A percentile compares a stretch with the other conserved stretches of the same genome.
Conservation (phyloP, 2,329 filamentous ascomycete species). For the Acephala macrosclerotiorum region DNA sequence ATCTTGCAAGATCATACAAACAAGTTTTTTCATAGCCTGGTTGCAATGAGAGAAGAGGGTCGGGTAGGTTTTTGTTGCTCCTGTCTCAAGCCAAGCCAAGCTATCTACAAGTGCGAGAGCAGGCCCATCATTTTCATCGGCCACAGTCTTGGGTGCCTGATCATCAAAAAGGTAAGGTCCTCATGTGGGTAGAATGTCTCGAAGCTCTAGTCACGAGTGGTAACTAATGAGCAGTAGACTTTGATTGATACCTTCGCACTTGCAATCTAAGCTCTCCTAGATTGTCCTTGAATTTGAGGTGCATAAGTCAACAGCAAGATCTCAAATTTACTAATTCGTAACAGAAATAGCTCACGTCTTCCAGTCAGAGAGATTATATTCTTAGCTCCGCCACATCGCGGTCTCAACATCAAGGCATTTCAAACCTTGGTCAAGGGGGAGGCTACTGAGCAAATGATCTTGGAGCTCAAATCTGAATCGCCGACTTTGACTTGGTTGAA, state of each 20-base stretch:
- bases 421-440: conserved; percentile 32
- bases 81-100: no score
- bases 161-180: conserved; percentile 45
- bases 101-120: no score
- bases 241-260: no score
- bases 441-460: conserved; percentile 29
- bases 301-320: no score
- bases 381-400: conserved; percentile 38
- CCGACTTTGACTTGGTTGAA: conserved; percentile 29
- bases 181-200: no score
- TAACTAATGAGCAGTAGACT: no score
- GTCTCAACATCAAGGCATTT: conserved; percentile 34
- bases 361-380: conserved; percentile 31
- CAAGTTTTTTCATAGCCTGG: neutral
- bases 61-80: conserved; percentile 1
- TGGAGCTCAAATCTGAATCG: conserved; percentile 33
- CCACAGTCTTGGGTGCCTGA: conserved; percentile 47
- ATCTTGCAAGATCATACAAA: neutral
- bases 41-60: neutral
- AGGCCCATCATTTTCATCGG: conserved; percentile 44
- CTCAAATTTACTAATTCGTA: no score
- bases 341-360: no score
- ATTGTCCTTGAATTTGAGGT: no score
- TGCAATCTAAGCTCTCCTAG: no score
- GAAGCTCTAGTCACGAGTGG: no score